Base-by-base conservation (phyloP, 2,329 filamentous ascomycete genomes). In the Thielaviopsis punctulata region DNA sequence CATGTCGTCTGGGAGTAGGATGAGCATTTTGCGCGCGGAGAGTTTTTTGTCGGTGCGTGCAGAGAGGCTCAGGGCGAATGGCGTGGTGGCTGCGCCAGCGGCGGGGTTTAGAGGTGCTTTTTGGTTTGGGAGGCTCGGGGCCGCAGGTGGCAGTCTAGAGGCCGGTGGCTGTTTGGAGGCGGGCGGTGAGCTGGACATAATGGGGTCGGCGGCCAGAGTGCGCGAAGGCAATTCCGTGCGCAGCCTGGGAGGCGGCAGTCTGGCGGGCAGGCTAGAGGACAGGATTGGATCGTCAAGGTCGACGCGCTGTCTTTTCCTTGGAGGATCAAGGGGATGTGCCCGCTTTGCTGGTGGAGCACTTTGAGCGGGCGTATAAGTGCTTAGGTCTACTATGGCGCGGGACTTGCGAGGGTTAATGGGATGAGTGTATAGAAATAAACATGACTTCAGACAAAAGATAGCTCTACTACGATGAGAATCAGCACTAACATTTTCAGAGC, bases 11-110 rank as follows among this genome's bases (percentile, higher is more conserved):
- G 84, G 75, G 22, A 90, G 67, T 58, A 86, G 77, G 1, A 87
- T 72, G 49, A 90, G 80, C 84, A 92, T 90, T 63, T 92, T 84
- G 0, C 74, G 74, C 0, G 79, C 76, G 0, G 84, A 83, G 0
- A 80, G 68, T 58, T 85, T 86, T 66, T 86, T 87, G 65, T 87
- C 80, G 0, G 77, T 79, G 49, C 79, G 78, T 9, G 81, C 66
- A 27, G 25, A 10, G 5, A 27, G 5, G 25, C 10, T 27, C 6
- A 27, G 5, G 6, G 77, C 6, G 25, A 27, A 27, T 27, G 25
- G 25, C 10, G 25, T 27, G 25, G 25, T 27, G 25, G 10, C 25
- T 27, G 25, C 25, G 25, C 25, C n/a, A n/a, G n/a, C n/a, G n/a
- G n/a, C n/a, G n/a, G n/a, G n/a, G n/a, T n/a, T 27, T 27, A 75